A percentile compares a stretch with the other conserved stretches of the same genome.
Evolutionary conservation across 352 stramenopile species (phyloP).

Genomic region (Globisporangium apiculatum): DNA sequence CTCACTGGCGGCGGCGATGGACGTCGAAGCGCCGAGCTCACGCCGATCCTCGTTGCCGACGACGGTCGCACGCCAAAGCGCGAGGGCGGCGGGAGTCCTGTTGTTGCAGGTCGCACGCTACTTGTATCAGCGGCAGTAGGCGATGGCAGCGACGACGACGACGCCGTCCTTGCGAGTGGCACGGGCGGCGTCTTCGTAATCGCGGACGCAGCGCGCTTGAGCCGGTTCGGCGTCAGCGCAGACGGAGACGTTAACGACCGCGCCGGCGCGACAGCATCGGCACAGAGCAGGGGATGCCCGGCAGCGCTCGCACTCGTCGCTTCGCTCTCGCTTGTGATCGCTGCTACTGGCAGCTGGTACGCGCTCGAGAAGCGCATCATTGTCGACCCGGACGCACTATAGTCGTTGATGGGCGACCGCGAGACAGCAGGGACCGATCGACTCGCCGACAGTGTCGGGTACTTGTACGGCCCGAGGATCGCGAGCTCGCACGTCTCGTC

Average conservation of each 20-base stretch:
- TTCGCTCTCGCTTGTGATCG: not conserved
- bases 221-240: constrained; percentile 13
- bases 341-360: not conserved
- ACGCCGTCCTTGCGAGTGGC: constrained; percentile 4
- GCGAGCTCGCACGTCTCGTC: constrained; percentile 16
- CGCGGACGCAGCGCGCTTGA: constrained; percentile 23
- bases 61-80: constrained; percentile 7
- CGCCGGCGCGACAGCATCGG: not conserved
- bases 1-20: not conserved
- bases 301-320: not conserved
- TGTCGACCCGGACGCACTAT: not conserved
- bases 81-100: constrained; percentile 5
- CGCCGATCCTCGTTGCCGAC: constrained; percentile 1
- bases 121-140: not conserved
- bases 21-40: constrained; percentile 9
- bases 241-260: constrained; percentile 9
- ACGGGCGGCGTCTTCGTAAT: constrained; percentile 24
- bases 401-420: constrained; percentile 12
- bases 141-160: not conserved
- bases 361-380: constrained; percentile 5
- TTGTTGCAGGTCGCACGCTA: not conserved
- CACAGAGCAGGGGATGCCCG: not conserved
- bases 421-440: constrained; percentile 1
- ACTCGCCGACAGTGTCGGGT: constrained; percentile 15
- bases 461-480: constrained; percentile 23